Base-by-base conservation (phyloP, 768 basidiomycete species). In the Russula vinacea region DNA sequence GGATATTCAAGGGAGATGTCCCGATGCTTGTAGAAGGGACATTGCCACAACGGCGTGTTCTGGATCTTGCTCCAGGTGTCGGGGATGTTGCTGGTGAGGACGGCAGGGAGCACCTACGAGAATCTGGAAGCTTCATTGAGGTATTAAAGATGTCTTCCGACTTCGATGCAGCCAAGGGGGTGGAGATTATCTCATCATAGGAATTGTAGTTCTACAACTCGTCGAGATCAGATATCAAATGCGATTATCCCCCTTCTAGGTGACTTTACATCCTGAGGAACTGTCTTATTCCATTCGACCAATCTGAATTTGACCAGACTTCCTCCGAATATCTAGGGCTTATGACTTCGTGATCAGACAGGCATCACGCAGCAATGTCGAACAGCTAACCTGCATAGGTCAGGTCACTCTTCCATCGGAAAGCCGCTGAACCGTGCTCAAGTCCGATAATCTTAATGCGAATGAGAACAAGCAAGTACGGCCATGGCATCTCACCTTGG, bases 51-150 rank as follows among this genome's bases (percentile, higher is more conserved):
- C 78, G 93, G 60, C 83, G 95, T 19, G 95, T 98, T 5, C 74
- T 98, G 67, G 94, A 97, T 73, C 80, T 98, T 33, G 96, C 96
- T 9, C 96, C 95, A 17, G 89, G 90, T 55, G 87, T 96, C 68
- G 90, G 92, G 11, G 84, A 92, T 70, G 80, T 94, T 37, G 84
- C 84, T 29, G 92, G 87, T 35, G 88, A 87, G 50, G 92, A 95
- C 73, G 93, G 93, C n/a, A 83, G 79, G 69, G 86, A 92, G 71
- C 89, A 94, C 76, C 75, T 98, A 84, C 86, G 24, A 80, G 75
- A 68, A 95, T 98, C 81, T 98, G 71, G 87, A 91, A 72, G 81
- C 77, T 60, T 90, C 91, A 9, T 74, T 92, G 74, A 86, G 89
- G 69, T 94, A 93, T 71, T 94, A 72, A 80, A 62, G 26, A 19